Percentiles rank a stretch among this genome's conserved stretches.
Conservation (phyloP, 441 rosid species). For the Dalechampia spathulata region DNA sequence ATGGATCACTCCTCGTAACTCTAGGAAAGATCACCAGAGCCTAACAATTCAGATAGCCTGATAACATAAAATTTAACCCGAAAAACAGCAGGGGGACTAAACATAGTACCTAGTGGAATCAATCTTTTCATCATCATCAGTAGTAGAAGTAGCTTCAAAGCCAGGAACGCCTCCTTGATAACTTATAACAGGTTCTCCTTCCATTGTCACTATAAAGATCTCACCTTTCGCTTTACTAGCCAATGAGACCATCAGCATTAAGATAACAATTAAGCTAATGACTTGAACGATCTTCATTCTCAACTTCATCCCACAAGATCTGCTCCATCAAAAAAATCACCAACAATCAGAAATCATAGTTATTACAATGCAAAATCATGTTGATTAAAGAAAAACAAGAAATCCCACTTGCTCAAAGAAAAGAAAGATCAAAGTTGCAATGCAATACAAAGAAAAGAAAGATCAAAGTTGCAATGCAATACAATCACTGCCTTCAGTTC, state of each 20-base stretch:
- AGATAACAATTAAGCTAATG: constrained; percentile 20
- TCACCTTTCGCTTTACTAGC: constrained; percentile 44
- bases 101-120: constrained; percentile 59
- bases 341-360: no score
- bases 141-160: constrained; percentile 76
- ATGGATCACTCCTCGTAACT: no score
- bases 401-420: no score
- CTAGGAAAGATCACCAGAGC: no score
- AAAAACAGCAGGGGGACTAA: neutral
- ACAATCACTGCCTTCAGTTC: no score
- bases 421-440: no score
- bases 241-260: constrained; percentile 32
- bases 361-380: no score
- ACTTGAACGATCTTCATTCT: constrained; percentile 27
- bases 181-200: constrained; percentile 88
- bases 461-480: neutral
- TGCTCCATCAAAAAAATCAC: constrained; percentile 23
- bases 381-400: no score
- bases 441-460: no score
- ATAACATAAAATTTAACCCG: no score
- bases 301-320: constrained; percentile 21
- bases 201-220: constrained; percentile 76
- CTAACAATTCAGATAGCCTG: no score
- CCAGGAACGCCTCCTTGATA: constrained; percentile 86
- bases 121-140: constrained; percentile 77